Percentiles rank a stretch among this genome's conserved stretches.
Evolutionary conservation across 129 eudicot genomes (phyloP).

Genomic region (Mikania micrantha): DNA sequence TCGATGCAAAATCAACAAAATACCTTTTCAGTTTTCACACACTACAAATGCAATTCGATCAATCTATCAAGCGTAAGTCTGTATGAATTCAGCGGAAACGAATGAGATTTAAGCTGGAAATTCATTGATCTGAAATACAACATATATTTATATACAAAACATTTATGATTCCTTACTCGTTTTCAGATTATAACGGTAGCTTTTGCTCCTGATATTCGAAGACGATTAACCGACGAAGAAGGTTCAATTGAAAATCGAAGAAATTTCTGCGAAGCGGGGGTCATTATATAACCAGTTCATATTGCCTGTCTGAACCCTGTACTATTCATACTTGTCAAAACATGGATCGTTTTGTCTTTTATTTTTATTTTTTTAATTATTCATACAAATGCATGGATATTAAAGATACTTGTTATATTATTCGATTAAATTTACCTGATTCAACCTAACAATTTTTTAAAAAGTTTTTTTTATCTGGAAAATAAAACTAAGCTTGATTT

Average conservation of each 20-base stretch:
- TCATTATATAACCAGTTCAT: background rate
- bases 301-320: background rate
- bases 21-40: slow-evolving; percentile 21
- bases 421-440: too few species aligned
- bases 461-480: too few species aligned
- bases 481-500: too few species aligned
- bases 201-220: background rate
- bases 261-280: background rate
- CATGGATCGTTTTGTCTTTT: background rate
- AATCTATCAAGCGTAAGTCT: background rate
- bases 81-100: slow-evolving; percentile 2
- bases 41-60: background rate
- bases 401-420: too few species aligned
- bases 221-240: slow-evolving; percentile 19
- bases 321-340: background rate
- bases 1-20: background rate
- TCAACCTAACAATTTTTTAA: too few species aligned
- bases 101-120: slow-evolving; percentile 9
- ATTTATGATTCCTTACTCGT: slow-evolving; percentile 21
- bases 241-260: slow-evolving; percentile 16
- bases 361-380: too few species aligned
- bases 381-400: too few species aligned
- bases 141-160: background rate
- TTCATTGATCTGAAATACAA: background rate
- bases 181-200: slow-evolving; percentile 11